phyloP scores from a whole-genome alignment of 768 basidiomycete species.

The Trametes maxima region DNA sequence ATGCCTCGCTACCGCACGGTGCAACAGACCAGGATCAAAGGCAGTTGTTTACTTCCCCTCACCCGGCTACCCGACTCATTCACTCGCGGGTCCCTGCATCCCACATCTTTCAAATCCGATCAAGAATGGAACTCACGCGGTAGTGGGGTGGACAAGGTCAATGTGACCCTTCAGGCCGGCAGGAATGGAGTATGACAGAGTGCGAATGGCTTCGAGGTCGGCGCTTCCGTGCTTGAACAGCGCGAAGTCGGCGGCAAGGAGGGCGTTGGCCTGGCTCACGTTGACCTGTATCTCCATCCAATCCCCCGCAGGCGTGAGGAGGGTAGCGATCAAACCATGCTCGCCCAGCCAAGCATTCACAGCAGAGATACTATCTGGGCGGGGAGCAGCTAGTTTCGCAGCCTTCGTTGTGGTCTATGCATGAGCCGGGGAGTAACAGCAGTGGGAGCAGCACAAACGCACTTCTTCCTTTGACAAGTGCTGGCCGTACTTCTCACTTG shows the following conservation, averaged over 20 bases:
- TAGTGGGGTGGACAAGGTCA: conserved; percentile 34
- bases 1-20: not conserved
- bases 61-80: too few species aligned
- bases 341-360: conserved; percentile 32
- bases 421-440: not conserved
- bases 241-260: conserved; percentile 32
- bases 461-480: conserved; percentile 34
- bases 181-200: conserved; percentile 34
- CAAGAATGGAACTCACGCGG: conserved; percentile 21
- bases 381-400: conserved; percentile 28
- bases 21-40: too few species aligned
- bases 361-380: conserved; percentile 22
- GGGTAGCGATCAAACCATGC: conserved; percentile 24
- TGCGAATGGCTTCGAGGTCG: conserved; percentile 30
- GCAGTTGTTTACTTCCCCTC: too few species aligned
- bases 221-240: conserved; percentile 27
- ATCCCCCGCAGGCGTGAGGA: conserved; percentile 32
- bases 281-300: conserved; percentile 28
- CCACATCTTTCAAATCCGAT: too few species aligned
- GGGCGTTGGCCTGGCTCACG: conserved; percentile 33
- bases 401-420: conserved; percentile 14
- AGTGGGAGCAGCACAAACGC: not conserved
- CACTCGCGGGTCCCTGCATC: too few species aligned
- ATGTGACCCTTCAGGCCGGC: conserved; percentile 25
- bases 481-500: conserved; percentile 29